phyloP scores from a whole-genome alignment of 495 filamentous ascomycete genomes.

The Neurospora tetrasperma region DNA sequence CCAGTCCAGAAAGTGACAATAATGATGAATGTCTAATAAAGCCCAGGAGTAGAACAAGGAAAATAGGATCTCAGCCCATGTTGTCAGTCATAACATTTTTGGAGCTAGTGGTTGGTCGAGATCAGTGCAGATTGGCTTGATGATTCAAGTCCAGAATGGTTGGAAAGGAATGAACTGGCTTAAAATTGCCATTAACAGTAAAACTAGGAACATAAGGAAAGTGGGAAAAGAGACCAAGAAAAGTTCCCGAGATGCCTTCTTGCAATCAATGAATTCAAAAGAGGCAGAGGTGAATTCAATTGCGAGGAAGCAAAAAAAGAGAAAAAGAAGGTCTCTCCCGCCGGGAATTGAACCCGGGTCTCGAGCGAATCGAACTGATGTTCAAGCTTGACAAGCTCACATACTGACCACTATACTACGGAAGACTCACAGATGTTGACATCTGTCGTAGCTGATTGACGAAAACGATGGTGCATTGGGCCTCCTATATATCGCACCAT shows the following conservation, averaged over 20 bases:
- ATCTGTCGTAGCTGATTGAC: background rate
- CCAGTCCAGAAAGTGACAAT: background rate
- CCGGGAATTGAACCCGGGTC: background rate
- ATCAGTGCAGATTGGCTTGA: background rate
- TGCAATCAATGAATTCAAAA: too few species aligned
- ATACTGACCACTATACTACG: background rate
- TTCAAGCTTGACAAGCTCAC: too few species aligned
- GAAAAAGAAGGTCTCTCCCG: background rate
- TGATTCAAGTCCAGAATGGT: too few species aligned
- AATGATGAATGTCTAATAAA: background rate
- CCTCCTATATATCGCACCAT: background rate
- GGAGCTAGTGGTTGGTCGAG: background rate
- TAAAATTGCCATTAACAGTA: background rate
- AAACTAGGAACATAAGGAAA: background rate
- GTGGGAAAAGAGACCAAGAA: background rate
- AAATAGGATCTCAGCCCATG: background rate
- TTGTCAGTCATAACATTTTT: background rate
- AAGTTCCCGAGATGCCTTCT: background rate
- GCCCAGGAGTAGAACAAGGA: background rate
- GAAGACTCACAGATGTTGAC: background rate
- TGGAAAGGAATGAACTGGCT: too few species aligned
- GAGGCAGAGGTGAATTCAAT: too few species aligned
- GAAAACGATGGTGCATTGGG: accelerated
- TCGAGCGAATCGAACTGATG: too few species aligned
- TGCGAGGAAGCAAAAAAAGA: background rate